A percentile compares a stretch with the other conserved stretches of the same genome.
Evolutionary conservation across 1,284 basidiomycete species (phyloP).

Genomic region (Trametes hirsuta): DNA sequence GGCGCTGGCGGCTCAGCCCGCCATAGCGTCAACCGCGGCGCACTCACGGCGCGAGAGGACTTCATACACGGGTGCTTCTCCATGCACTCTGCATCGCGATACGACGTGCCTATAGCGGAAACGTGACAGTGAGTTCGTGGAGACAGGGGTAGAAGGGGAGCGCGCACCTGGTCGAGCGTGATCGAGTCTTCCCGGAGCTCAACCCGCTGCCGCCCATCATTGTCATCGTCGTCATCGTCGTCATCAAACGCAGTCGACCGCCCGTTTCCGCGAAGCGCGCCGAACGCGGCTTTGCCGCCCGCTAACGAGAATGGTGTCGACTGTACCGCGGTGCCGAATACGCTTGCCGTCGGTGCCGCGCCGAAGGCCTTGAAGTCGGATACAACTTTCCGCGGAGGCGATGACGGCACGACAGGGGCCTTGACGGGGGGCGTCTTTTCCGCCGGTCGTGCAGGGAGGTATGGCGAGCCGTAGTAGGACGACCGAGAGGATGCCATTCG

Average conservation of each 20-base stretch:
- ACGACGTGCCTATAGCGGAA: constrained; percentile 54
- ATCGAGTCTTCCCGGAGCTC: constrained; percentile 82
- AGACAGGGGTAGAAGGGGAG: background rate
- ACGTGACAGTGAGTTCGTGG: background rate
- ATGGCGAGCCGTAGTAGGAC: constrained; percentile 52
- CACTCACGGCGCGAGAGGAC: background rate
- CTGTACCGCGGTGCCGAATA: constrained; percentile 81
- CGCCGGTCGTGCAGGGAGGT: constrained; percentile 49
- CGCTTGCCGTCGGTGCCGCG: constrained; percentile 71
- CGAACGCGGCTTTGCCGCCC: constrained; percentile 80
- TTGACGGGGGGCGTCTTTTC: constrained; percentile 41
- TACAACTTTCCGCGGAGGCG: constrained; percentile 83
- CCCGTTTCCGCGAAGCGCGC: constrained; percentile 56
- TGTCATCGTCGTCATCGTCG: constrained; percentile 61
- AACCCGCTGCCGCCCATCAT: constrained; percentile 68
- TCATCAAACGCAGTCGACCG: constrained; percentile 50
- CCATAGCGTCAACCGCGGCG: background rate
- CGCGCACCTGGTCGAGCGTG: constrained; percentile 82
- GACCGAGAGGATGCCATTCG: constrained; percentile 61
- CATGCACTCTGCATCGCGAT: constrained; percentile 79
- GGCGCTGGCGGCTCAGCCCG: background rate
- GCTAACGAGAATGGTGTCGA: constrained; percentile 79
- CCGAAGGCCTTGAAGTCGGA: constrained; percentile 90
- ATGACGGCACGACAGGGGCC: constrained; percentile 42
- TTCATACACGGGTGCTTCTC: constrained; percentile 57